Evolutionary conservation across 2,329 filamentous ascomycete genomes (phyloP), one percentile per base, ranked within the genome.

Genomic region (Ophiostoma perfectum): DNA sequence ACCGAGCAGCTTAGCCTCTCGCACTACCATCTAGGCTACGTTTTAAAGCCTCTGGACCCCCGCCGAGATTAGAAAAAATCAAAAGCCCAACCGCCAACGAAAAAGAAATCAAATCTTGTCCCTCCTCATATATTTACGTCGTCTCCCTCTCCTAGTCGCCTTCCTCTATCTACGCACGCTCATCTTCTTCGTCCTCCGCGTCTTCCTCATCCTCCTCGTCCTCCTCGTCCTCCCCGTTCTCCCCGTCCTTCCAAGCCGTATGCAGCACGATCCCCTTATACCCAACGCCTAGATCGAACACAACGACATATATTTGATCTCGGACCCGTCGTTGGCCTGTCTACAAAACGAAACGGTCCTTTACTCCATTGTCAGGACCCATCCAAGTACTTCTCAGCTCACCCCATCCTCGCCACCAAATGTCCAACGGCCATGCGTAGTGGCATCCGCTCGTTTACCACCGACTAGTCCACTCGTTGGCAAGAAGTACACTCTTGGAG

Each of bases 11-110:
- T 69, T 70, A 68, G 66, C 69, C 49, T 69, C 55, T 27, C 64
- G 64, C 70, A 71, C 70, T 71, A 71, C 67, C 63, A 66, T 66
- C 66, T 69, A 69, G 67, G 49, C 64, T 64, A n/a, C 36, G 65
- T 65, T 67, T 65, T 67, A 55, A 68, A 49, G 27, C 27, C 27
- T 27, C 27, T 27, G 27, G 27, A 27, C 27, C 44, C 64, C 62
- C 65, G 47, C 27, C 18, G 47, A 42, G 62, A 45, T 47, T 11
- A 64, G 38, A 36, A 60, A 66, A 44, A 45, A 62, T 62, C 38
- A 62, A 39, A 41, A 27, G 27, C 27, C 27, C 27, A 27, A 27
- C 27, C 27, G 27, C 5, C 58, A 55, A 27, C 49, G 6, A 14
- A 62, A 39, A 62, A 38, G 2, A 38, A 38, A 36, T 16, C n/a